Base-by-base conservation (phyloP, 2,329 filamentous ascomycete species). In the Sporothrix sp. region DNA sequence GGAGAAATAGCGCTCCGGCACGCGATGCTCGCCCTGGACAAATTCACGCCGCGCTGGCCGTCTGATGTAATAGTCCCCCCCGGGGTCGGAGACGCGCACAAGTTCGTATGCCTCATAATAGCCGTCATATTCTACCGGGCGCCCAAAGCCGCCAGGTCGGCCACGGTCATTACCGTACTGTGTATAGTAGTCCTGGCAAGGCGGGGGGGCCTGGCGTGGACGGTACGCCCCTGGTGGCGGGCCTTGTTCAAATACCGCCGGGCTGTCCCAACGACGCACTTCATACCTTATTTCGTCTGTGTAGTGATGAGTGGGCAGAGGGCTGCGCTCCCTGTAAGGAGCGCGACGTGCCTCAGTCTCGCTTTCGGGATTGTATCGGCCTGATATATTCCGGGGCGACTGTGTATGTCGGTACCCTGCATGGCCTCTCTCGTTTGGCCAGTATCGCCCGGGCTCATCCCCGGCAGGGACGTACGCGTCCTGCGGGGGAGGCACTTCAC, bases 41-140 rank as follows among this genome's bases (percentile, higher is more conserved):
- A 54, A 55, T 42, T 57, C 56, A 18, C 50, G 55, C 3, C 52
- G 59, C 7, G 59, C 56, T 4, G 71, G 71, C 25, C 70, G 66
- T 35, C 68, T 65, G 48, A 74, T 65, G 53, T 70, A 68, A 53
- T 75, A 76, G 44, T 71, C 66, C 10, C 72, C 72, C 18, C 67
- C 61, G 2, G 67, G 62, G 56, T 72, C 69, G 11, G 66, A 63
- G 7, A 73, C 67, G 35, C 70, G 67, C 30, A 77, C 65, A 10
- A 74, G 62, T 57, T 77, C 73, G 52, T 69, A 71, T 4, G 65
- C 56, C 42, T 68, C 73, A 54, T 69, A 70, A n/a, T n/a, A n/a
- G 5, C 66, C 56, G 38, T 68, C 67, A 53, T 64, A 61, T 47
- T 63, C 47, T 3, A n/a, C 49, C 7, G n/a, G 35, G 7, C 35